Percentiles rank a stretch among this genome's conserved stretches.
Conservation (phyloP, 2,329 filamentous ascomycete genomes). For the Aspergillus chevalieri region DNA sequence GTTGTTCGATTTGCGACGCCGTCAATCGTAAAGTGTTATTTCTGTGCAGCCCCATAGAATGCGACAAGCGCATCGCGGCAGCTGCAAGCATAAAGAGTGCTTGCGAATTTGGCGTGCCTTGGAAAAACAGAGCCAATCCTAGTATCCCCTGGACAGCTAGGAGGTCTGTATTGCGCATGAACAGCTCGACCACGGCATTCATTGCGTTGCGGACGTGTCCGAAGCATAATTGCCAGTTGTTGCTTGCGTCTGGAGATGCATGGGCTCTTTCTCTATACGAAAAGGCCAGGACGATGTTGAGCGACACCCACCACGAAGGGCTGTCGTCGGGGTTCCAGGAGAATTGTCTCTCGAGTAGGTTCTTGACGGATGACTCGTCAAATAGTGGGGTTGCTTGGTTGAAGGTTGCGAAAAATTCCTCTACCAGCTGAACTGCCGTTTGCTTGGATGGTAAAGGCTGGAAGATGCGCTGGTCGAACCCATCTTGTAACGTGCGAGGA, state of each 20-base stretch:
- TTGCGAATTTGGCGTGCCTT: slow-evolving; percentile 17
- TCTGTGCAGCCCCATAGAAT: slow-evolving; percentile 17
- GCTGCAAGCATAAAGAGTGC: slow-evolving; percentile 16
- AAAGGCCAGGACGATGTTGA: slow-evolving; percentile 17
- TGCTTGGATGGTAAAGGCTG: slow-evolving; percentile 8
- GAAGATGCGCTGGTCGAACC: slow-evolving; percentile 6
- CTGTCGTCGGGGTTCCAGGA: slow-evolving; percentile 15
- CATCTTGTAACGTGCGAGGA: slow-evolving; percentile 10
- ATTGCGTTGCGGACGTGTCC: slow-evolving; percentile 15
- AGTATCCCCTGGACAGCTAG: slow-evolving; percentile 14
- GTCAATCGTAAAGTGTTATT: slow-evolving; percentile 8
- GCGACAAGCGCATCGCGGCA: slow-evolving; percentile 15
- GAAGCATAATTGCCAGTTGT: slow-evolving; percentile 12
- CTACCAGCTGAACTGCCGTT: slow-evolving; percentile 4
- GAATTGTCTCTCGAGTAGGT: slow-evolving; percentile 10
- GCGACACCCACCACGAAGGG: slow-evolving; percentile 13
- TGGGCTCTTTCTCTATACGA: slow-evolving; percentile 12
- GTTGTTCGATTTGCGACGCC: slow-evolving; percentile 9
- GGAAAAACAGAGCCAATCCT: slow-evolving; percentile 16
- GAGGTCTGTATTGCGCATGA: slow-evolving; percentile 12
- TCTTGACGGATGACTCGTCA: slow-evolving; percentile 4
- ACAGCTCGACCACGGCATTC: slow-evolving; percentile 13
- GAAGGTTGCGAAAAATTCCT: slow-evolving; percentile 8
- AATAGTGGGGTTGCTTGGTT: slow-evolving; percentile 12
- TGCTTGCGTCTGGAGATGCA: slow-evolving; percentile 1